phyloP scores from a whole-genome alignment of 2,329 filamentous ascomycete species.

The Cadophora gregata region DNA sequence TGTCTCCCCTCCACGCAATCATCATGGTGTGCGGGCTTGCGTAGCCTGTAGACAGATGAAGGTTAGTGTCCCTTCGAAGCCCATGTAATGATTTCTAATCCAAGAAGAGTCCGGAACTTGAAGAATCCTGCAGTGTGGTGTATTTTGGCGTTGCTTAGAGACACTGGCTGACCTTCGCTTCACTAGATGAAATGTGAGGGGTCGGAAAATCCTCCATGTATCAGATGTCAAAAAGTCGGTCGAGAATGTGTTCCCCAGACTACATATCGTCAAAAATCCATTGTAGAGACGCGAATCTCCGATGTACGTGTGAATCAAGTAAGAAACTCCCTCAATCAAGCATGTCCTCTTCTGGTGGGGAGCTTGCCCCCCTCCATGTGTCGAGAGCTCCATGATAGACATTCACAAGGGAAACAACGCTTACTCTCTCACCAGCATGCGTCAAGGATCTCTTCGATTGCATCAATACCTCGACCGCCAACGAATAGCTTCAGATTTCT shows the following conservation, averaged over 20 bases:
- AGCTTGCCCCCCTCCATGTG: not conserved
- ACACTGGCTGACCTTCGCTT: not conserved
- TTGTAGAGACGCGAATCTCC: not conserved
- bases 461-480: not conserved
- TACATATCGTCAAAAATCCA: not conserved
- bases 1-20: not conserved
- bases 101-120: too few relatives aligned
- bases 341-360: not conserved
- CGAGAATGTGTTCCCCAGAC: constrained; percentile 22
- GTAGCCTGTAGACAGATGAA: constrained; percentile 28
- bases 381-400: not conserved
- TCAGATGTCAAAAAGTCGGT: constrained; percentile 23
- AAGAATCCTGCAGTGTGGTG: too few relatives aligned
- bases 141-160: not conserved
- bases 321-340: not conserved
- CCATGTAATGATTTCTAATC: not conserved
- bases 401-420: not conserved
- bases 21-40: constrained; percentile 19
- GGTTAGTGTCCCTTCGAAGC: constrained; percentile 5
- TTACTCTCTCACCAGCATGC: not conserved
- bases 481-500: not conserved
- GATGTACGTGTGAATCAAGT: not conserved
- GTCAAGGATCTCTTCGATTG: not conserved
- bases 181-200: constrained; percentile 28
- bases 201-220: constrained; percentile 22